Evolutionary conservation across 2,329 filamentous ascomycete genomes (phyloP), one percentile per base, ranked within the genome.

Genomic region (Graphilbum sp.): DNA sequence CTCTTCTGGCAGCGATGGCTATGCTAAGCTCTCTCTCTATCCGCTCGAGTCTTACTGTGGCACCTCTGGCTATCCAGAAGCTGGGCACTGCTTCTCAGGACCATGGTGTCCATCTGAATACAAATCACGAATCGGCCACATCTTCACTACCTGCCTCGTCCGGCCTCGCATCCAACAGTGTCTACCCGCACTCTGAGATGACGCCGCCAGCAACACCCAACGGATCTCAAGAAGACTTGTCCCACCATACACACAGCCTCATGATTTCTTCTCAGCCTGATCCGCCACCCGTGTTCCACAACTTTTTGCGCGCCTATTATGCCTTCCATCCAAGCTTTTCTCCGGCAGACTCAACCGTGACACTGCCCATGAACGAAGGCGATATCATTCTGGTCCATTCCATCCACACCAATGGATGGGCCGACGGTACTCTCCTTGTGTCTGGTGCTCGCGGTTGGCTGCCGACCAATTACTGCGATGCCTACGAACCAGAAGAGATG

Each of bases 381-480:
- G 90, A 98, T 52, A 74, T 98, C 35, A 79, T 98, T 38, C 62
- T 98, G 41, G 81, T 98, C 18, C 90, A 98, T 57, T 95, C 90
- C 4, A 83, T 96, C 47, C 90, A 98, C 58, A 90, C 85, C 43
- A 98, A 96, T 61, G 90, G 90, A 48, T 98, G 90, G 90, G 90
- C 90, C 24, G 90, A 98, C 56, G 90, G 90, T 37, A 98, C 90
- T 1, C 65, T 95, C 31, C 62, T 98, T 43, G 71, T 79, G 19
- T 84, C 86, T 3, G 88, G 88, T 20, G 80, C 81, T 36, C 72
- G 90, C 48, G 90, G 90, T 45, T 98, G 90, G 90, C 64, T 98
- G 43, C 90, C 90, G 3, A 98, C 90, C 9, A 98, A 98, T 58
- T 98, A 96, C 56, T 98, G 90, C 63, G 87, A 95, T 54, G 72